A percentile compares a stretch with the other conserved stretches of the same genome.
These are phyloP conservation scores for Aspergillus pseudonomiae DNA, from an alignment of 2,329 filamentous ascomycete species.

Conservation along the genomic window DNA sequence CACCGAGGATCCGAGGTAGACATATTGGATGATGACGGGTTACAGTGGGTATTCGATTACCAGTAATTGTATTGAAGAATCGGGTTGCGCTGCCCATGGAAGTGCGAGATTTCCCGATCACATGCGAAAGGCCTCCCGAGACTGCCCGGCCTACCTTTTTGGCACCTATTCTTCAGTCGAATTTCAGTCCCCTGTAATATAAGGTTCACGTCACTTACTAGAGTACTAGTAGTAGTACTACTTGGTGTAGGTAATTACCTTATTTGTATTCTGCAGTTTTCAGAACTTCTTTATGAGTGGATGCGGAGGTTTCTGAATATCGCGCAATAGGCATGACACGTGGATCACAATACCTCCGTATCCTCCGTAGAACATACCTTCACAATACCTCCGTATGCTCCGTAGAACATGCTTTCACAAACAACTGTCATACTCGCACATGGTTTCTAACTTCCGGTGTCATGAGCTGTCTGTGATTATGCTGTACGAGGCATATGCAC, in stretches of 20 bases:
- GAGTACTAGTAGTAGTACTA: neutral
- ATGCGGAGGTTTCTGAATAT: neutral
- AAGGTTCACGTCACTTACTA: neutral
- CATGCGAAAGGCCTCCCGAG: conserved; percentile 10
- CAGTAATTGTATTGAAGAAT: neutral
- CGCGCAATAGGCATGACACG: neutral
- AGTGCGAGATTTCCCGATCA: conserved; percentile 17
- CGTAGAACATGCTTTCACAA: neutral
- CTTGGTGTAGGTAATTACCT: neutral
- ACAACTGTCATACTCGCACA: neutral
- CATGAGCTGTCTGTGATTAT: neutral
- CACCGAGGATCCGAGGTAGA: neutral
- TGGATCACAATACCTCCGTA: neutral
- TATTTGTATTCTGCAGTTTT: neutral
- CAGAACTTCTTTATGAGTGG: neutral
- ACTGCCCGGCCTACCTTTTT: conserved; percentile 9
- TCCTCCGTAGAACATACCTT: neutral
- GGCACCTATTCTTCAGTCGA: neutral
- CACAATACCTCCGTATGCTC: neutral
- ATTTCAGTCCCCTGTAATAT: neutral
- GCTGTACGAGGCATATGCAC: neutral
- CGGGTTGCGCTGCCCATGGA: conserved; percentile 5
- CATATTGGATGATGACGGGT: neutral
- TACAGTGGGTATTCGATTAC: neutral
- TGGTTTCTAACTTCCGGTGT: neutral